Evolutionary conservation across 2,329 filamentous ascomycete species (phyloP), one percentile per base, ranked within the genome.

Genomic region (Aspergillaceae sp.): DNA sequence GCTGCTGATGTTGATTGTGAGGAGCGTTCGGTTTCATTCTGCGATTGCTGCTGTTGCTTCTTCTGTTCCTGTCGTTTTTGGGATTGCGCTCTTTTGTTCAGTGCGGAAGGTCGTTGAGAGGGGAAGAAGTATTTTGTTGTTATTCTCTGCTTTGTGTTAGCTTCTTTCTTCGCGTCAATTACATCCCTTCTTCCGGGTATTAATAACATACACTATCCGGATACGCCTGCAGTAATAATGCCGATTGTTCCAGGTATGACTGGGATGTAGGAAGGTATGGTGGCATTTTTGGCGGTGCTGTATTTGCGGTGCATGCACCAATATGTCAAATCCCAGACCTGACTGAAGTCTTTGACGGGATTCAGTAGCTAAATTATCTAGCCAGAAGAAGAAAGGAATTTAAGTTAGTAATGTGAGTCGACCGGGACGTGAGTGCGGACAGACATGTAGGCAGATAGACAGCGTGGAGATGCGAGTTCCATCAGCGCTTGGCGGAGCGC

Each of bases 161-260:
- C 19, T 36, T 36, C 6, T 11, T 36, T 6, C n/a, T 5, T 36
- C n/a, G 32, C 7, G n/a, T 34, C 32, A 9, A 5, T 34, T 34
- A 5, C 4, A 9, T 34, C 33, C n/a, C 1, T 40, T 41, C 40
- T 47, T 46, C 43, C 4, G 29, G 44, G 32, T 46, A 26, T 42
- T 41, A 41, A 41, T 37, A 29, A 72, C 80, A 52, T 79, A 94
- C 91, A 36, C 86, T 89, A 32, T 79, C 80, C 3, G 92, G 92
- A 41, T 87, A 83, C 46, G 92, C 91, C 70, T 92, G 80, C 45
- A 98, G 75, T 48, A 98, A 82, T 50, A 90, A 80, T 11, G 82
- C 75, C 9, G 91, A 95, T 68, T 96, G 86, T 59, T 85, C 82
- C 56, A 96, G 86, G 86, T 89, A 98, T 72, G 90, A 84, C 69